phyloP scores from a whole-genome alignment of 805 yeast species.

The Candida michaelii region DNA sequence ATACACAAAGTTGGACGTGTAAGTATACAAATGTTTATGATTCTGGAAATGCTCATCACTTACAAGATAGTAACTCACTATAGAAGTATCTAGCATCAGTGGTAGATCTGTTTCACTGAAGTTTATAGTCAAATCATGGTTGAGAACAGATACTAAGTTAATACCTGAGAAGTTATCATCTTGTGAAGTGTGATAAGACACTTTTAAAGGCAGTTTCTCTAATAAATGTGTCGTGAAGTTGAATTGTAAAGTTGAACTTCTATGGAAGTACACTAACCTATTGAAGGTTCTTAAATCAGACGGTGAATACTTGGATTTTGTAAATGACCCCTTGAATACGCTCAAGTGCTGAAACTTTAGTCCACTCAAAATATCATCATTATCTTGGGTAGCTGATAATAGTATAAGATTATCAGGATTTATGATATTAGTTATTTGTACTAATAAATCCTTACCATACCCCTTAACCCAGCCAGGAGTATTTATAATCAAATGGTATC shows the following conservation, averaged over 20 bases:
- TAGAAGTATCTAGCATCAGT: slow-evolving; percentile 40
- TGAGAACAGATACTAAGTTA: slow-evolving; percentile 24
- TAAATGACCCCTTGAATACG: slow-evolving; percentile 34
- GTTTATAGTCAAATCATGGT: slow-evolving; percentile 18
- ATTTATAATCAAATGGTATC: slow-evolving; percentile 57
- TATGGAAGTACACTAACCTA: slow-evolving; percentile 56
- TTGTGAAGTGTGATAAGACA: slow-evolving; percentile 24
- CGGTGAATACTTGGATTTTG: slow-evolving; percentile 43
- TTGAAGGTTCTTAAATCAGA: slow-evolving; percentile 53
- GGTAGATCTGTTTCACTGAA: slow-evolving; percentile 25
- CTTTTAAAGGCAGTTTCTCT: slow-evolving; percentile 22
- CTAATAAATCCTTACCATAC: slow-evolving; percentile 68
- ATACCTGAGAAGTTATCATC: slow-evolving; percentile 19
- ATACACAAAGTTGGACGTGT: slow-evolving; percentile 13
- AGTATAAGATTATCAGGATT: slow-evolving; percentile 60
- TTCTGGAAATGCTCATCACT: slow-evolving; percentile 22
- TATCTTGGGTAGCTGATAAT: slow-evolving; percentile 34
- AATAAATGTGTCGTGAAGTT: slow-evolving; percentile 26
- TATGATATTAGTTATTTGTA: slow-evolving; percentile 41
- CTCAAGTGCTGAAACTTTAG: slow-evolving; percentile 26
- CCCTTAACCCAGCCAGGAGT: slow-evolving; percentile 95
- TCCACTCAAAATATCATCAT: slow-evolving; percentile 27
- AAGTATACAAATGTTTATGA: slow-evolving; percentile 20
- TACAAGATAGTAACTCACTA: slow-evolving; percentile 39
- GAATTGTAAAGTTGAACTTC: slow-evolving; percentile 16